Evolutionary conservation across 805 yeast genomes (phyloP).

Genomic region (Pichia scutulata): DNA sequence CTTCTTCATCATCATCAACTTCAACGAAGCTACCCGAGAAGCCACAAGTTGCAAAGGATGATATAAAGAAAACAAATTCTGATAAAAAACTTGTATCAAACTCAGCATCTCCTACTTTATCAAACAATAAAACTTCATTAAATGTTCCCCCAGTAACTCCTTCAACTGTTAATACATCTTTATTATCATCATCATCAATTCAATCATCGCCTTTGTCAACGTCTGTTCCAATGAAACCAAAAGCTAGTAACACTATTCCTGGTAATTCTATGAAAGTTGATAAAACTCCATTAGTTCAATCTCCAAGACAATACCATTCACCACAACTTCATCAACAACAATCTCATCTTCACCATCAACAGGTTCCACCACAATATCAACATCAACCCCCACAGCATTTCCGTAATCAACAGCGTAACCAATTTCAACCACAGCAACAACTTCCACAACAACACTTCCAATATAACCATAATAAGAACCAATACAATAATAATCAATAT

Average conservation of each 20-base stretch:
- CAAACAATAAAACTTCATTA: neutral
- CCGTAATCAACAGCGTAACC: neutral
- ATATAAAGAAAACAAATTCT: neutral
- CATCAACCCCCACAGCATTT: neutral
- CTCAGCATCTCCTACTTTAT: neutral
- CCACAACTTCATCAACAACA: neutral
- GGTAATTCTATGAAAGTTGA: neutral
- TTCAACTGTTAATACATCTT: neutral
- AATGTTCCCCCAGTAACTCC: neutral
- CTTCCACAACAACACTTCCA: neutral
- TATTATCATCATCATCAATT: neutral
- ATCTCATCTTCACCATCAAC: neutral
- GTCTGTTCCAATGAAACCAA: neutral
- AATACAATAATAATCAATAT: neutral
- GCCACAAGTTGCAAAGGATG: neutral
- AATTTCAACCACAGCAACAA: conserved; percentile 1
- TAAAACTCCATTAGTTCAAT: neutral
- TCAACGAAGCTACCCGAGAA: neutral
- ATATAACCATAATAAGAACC: neutral
- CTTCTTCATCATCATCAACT: neutral
- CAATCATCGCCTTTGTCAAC: neutral
- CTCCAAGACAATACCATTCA: neutral
- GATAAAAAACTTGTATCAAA: neutral
- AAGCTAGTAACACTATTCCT: neutral
- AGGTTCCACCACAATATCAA: conserved; percentile 2